Base-by-base conservation (phyloP, 2,329 filamentous ascomycete species). In the Hysterium pulicare region DNA sequence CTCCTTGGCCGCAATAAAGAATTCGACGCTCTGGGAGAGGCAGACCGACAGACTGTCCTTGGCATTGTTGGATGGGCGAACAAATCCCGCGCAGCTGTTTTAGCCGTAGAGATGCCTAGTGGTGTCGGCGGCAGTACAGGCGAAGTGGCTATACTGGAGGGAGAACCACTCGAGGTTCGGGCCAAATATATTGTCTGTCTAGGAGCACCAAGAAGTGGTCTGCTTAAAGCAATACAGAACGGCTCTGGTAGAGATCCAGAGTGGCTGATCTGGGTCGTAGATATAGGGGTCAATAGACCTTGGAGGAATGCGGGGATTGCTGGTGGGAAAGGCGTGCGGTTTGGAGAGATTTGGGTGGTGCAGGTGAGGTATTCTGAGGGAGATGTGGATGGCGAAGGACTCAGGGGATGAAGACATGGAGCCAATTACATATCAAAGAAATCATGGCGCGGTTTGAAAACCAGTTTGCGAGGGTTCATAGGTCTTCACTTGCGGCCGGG, bases 21-120 rank as follows among this genome's bases (percentile, higher is more conserved):
- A 2, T 96, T 96, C 58, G 90, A 96, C 53, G 89, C 94, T 54
- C 75, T 97, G 21, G 81, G 88, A 26, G 86, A 84, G 2, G 84
- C 86, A 13, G 87, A 95, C 51, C 88, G 94, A 62, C 83, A 84
- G 3, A 86, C 85, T 0, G 87, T 89, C 0, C 90, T 94, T 58
- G 86, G 94, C 59, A 80, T 96, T 59, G 93, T 96, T 58, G 86
- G 90, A 49, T 97, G 90, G 90, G 86, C 89, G 2, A 97, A 96
- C 61, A 84, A 90, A 50, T 87, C 84, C 61, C 87, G 90, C 50
- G 83, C 89, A 0, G 83, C 84, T 44, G 84, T 93, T 3, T 71
- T 98, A 16, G 87, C 90, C 0, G 81, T 98, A n/a, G 91, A 95
- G 61, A 82, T 94, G 5, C 93, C 93, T 1, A 91, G 87, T 0